Percentiles rank a stretch among this genome's conserved stretches.
Evolutionary conservation across 768 basidiomycete species (phyloP).

Genomic region (Panaeolus cyanescens): DNA sequence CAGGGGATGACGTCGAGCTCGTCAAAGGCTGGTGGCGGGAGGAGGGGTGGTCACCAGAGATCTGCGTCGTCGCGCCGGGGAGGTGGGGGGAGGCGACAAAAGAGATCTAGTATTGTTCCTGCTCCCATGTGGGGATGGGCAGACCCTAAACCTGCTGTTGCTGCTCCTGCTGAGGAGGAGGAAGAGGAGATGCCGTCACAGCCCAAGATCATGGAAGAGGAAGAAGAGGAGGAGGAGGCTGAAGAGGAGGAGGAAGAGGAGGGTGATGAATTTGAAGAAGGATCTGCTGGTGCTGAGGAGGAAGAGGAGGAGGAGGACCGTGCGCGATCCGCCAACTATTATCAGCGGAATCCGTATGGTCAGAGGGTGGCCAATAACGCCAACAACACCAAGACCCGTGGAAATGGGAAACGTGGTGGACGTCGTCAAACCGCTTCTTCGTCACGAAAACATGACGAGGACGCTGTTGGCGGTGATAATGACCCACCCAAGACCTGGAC

Average conservation of each 20-base stretch:
- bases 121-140: constrained; percentile 90
- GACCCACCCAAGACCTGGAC: constrained; percentile 12
- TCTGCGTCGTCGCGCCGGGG: constrained; percentile 22
- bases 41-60: constrained; percentile 24
- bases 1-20: constrained; percentile 5
- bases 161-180: constrained; percentile 23
- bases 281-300: constrained; percentile 16
- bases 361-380: not conserved
- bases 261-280: constrained; percentile 36
- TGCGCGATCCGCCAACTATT: not conserved
- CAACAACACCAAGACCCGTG: constrained; percentile 4
- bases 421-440: not conserved
- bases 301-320: constrained; percentile 21
- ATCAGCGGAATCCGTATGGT: not conserved
- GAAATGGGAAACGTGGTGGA: constrained; percentile 8
- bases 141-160: constrained; percentile 39
- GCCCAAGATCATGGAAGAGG: constrained; percentile 62
- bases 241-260: constrained; percentile 34
- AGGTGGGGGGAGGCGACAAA: constrained; percentile 39
- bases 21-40: constrained; percentile 28
- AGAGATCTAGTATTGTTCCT: constrained; percentile 71
- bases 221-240: constrained; percentile 52
- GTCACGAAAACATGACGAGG: constrained; percentile 5
- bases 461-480: constrained; percentile 9
- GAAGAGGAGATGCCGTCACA: constrained; percentile 50